phyloP scores from a whole-genome alignment of 305 asterid genomes.

The Fraxinus paxiana region DNA sequence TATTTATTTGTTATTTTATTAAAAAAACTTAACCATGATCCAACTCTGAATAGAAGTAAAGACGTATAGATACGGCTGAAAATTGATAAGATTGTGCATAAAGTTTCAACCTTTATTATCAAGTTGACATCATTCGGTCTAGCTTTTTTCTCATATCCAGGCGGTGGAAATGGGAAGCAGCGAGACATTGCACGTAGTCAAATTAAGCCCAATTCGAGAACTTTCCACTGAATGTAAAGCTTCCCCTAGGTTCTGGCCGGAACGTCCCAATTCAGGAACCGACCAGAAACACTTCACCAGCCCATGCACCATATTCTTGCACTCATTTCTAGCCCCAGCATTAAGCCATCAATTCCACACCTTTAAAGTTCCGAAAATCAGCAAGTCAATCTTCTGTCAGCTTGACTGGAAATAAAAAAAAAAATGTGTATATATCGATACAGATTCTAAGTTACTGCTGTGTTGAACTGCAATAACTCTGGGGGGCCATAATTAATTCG shows the following conservation, averaged over 20 bases:
- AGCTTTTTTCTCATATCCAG: conserved; percentile 60
- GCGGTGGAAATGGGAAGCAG: conserved; percentile 72
- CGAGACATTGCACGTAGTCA: conserved; percentile 62
- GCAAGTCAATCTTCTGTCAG: conserved; percentile 11
- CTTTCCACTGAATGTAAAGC: conserved; percentile 31
- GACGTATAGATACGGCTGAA: neutral
- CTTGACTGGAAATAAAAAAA: conserved; percentile 6
- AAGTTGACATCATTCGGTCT: conserved; percentile 35
- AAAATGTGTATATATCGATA: conserved; percentile 8
- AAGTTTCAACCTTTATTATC: conserved; percentile 42
- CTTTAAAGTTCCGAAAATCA: conserved; percentile 18
- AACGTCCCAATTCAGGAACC: conserved; percentile 43
- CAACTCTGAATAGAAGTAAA: neutral
- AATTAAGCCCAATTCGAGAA: conserved; percentile 22
- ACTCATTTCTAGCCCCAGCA: conserved; percentile 33
- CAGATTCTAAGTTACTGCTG: conserved; percentile 17
- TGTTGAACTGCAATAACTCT: conserved; percentile 18
- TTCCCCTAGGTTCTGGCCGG: conserved; percentile 41
- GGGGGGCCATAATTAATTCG: neutral
- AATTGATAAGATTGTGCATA: conserved; percentile 12
- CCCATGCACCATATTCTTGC: conserved; percentile 40
- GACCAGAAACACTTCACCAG: conserved; percentile 37
- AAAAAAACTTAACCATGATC: neutral
- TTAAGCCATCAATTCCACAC: conserved; percentile 22
- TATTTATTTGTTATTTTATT: neutral